Base-by-base conservation (phyloP, 2,329 filamentous ascomycete species). In the Ilyonectria mors-panacis region DNA sequence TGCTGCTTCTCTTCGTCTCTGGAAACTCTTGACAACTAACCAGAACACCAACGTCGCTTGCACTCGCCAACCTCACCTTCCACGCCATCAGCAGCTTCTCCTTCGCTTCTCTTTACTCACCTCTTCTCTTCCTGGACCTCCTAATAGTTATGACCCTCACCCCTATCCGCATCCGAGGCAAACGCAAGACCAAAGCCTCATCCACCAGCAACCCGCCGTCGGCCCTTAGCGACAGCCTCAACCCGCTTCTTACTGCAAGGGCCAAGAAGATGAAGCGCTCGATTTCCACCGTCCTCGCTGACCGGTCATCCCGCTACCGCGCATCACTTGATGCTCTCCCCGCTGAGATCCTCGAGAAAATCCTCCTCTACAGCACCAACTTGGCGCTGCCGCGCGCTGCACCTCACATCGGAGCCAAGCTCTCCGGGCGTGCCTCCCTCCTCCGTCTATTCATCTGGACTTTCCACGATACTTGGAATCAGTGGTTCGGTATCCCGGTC, bases 341-440 rank as follows among this genome's bases (percentile, higher is more conserved):
- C 0, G 74, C 83, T 7, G 88, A 89, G 74, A 79, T 89, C 26
- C 81, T 89, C 13, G 86, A 89, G 73, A 79, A 68, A 35, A 87
- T 90, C 54, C 84, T 88, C 61, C 76, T 86, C 68, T 77, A 85
- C 59, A 88, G 86, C 55, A 74, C 78, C 67, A 88, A 87, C 68
- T 67, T 86, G 53, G 80, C 83, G 57, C 79, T 90, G 1, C 81
- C 86, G 1, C 81, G 78, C 6, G 79, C 82, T 55, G 85, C 81
- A 58, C 82, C 76, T 12, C 75, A 81, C 35, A 78, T 90, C 33
- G 85, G 86, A 26, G 74, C 77, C 28, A 80, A 83, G 50, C 81
- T 90, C 15, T 88, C 87, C 7, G 71, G 73, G 0, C 77, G 77
- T 12, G 77, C 73, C 7, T 83, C 82, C 1, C 76, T 82, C 17